phyloP scores from a whole-genome alignment of 2,329 filamentous ascomycete species.

The Septoria linicola region DNA sequence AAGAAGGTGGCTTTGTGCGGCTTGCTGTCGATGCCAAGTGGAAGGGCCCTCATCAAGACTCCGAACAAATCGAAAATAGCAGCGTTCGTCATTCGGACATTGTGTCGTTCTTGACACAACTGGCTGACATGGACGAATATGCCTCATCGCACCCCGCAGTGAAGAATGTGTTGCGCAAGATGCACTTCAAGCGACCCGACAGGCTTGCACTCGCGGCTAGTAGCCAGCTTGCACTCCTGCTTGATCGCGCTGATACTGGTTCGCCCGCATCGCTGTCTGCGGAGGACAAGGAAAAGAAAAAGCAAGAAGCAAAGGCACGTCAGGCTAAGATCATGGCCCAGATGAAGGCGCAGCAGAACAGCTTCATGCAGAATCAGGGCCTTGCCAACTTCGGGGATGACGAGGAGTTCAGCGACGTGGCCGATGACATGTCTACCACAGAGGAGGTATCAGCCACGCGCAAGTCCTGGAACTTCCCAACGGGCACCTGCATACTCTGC shows the following conservation, averaged over 20 bases:
- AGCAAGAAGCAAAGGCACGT: constrained; percentile 82
- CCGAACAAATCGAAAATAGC: constrained; percentile 9
- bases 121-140: constrained; percentile 66
- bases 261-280: constrained; percentile 68
- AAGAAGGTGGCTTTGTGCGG: constrained; percentile 28
- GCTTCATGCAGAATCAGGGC: constrained; percentile 84
- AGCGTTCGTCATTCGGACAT: constrained; percentile 4
- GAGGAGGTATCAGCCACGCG: constrained; percentile 63
- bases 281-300: constrained; percentile 76
- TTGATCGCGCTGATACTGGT: constrained; percentile 76
- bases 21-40: constrained; percentile 27
- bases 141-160: constrained; percentile 84
- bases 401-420: constrained; percentile 72
- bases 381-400: constrained; percentile 89
- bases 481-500: constrained; percentile 90
- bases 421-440: constrained; percentile 58
- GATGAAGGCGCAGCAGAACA: constrained; percentile 96
- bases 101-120: constrained; percentile 53
- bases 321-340: constrained; percentile 96
- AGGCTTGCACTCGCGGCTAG: constrained; percentile 62
- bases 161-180: constrained; percentile 73
- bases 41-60: constrained; percentile 4
- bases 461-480: constrained; percentile 85
- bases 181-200: constrained; percentile 77
- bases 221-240: constrained; percentile 42